Evolutionary conservation across 768 basidiomycete species (phyloP).

Genomic region (Pisolithus microcarpus): DNA sequence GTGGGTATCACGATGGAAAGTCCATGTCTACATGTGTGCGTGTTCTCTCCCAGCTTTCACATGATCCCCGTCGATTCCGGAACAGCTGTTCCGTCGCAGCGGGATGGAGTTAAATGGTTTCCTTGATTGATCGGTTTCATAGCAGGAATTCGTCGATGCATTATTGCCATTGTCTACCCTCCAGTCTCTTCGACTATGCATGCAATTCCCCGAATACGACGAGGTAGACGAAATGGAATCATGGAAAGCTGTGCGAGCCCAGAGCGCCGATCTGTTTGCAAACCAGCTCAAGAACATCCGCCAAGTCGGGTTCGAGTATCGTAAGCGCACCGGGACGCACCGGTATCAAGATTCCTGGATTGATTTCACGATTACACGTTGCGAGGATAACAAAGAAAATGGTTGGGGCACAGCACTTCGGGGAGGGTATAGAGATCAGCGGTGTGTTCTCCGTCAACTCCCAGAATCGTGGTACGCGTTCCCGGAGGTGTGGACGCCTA

Average conservation of each 20-base stretch:
- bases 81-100: conserved; percentile 13
- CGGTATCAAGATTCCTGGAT: conserved; percentile 32
- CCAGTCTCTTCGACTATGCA: conserved; percentile 27
- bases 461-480: conserved; percentile 28
- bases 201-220: conserved; percentile 32
- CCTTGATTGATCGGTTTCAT: conserved; percentile 16
- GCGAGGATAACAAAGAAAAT: background rate
- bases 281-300: conserved; percentile 24
- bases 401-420: background rate
- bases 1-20: conserved; percentile 32
- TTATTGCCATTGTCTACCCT: conserved; percentile 22
- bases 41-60: conserved; percentile 12
- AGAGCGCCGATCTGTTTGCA: conserved; percentile 25
- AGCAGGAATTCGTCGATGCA: conserved; percentile 31
- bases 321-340: conserved; percentile 30
- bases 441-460: conserved; percentile 14
- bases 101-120: conserved; percentile 26
- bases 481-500: conserved; percentile 29
- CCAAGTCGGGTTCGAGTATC: conserved; percentile 30
- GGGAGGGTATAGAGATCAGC: no score
- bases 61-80: conserved; percentile 6
- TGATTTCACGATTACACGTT: conserved; percentile 23
- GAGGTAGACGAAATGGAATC: conserved; percentile 25
- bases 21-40: conserved; percentile 29
- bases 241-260: conserved; percentile 23